Base-by-base conservation (phyloP, 805 yeast genomes). In the Candida easanensis region DNA sequence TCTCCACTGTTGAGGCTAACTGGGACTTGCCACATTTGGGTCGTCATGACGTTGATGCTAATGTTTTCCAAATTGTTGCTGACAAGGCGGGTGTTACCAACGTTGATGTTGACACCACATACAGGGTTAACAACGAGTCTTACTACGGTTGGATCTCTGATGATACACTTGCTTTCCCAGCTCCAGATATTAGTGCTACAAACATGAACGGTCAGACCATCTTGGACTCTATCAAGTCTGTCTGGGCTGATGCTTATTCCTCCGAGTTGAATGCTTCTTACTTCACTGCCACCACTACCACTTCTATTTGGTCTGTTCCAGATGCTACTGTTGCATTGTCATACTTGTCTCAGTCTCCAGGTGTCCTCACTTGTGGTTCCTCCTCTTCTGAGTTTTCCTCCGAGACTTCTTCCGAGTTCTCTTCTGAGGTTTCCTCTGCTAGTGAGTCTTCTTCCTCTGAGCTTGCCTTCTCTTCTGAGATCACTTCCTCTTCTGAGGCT, bases 21-120 rank as follows among this genome's bases (percentile, higher is more conserved):
- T 76, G 71, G 75, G 70, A 64, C 45, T 68, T 76, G 44, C 68
- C 71, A 31, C 60, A 69, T 46, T 66, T 76, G 46, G 80, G 80
- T 39, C 71, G 80, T 54, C 63, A 66, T 53, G 79, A 76, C 58
- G 69, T 69, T 50, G 66, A 62, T 41, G 77, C 80, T 38, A 76
- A 76, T 52, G 74, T 75, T 21, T 73, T 73, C 60, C 45, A 61
- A 38, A 18, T 65, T 20, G 65, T 74, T 46, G 76, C 77, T 45
- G 50, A 63, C 50, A 57, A 58, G 48, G 50, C 65, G 13, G 59
- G 56, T 41, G 51, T 64, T 37, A 47, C 56, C 22, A 65, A 65
- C 52, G 36, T 42, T 25, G 60, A 49, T 0, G 66, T 65, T 39
- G 67, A 64, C 49, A 64, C 69, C 44, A 59, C 63, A 23, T 51